Evolutionary conservation across 805 yeast species (phyloP).

Genomic region (Candida railenensis): DNA sequence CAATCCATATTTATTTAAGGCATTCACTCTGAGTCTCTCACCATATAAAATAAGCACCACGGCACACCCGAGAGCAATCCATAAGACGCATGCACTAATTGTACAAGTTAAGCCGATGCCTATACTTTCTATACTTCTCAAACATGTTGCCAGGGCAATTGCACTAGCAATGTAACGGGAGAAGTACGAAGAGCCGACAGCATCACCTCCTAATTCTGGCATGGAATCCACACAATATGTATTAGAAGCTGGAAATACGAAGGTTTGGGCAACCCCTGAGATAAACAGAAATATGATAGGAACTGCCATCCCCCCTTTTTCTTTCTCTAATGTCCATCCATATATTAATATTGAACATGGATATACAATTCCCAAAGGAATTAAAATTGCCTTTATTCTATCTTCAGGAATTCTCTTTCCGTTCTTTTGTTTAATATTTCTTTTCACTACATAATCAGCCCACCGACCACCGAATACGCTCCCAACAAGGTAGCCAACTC

Average conservation of each 20-base stretch:
- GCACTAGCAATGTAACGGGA: conserved; percentile 52
- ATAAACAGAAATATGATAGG: conserved; percentile 51
- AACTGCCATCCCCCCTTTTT: conserved; percentile 54
- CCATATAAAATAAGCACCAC: conserved; percentile 40
- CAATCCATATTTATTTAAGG: conserved; percentile 19
- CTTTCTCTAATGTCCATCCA: conserved; percentile 52
- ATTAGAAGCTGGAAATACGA: conserved; percentile 51
- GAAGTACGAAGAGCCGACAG: conserved; percentile 54
- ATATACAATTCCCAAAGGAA: conserved; percentile 42
- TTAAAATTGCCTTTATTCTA: conserved; percentile 39
- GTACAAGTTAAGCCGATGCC: conserved; percentile 61
- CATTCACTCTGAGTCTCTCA: conserved; percentile 29
- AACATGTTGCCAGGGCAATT: conserved; percentile 48
- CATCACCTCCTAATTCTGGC: conserved; percentile 55
- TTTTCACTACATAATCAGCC: conserved; percentile 49
- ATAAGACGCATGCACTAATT: conserved; percentile 43
- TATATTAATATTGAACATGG: conserved; percentile 48
- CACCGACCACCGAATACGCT: conserved; percentile 51
- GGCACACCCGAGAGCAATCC: conserved; percentile 35
- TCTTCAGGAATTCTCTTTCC: conserved; percentile 54
- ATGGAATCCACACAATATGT: conserved; percentile 59
- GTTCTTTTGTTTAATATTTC: conserved; percentile 35
- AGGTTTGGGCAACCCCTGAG: conserved; percentile 51
- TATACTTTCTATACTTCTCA: conserved; percentile 44
- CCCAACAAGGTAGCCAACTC: conserved; percentile 51